Evolutionary conservation across 1,284 basidiomycete genomes (phyloP), one percentile per base, ranked within the genome.

Genomic region (Boletus smithii): DNA sequence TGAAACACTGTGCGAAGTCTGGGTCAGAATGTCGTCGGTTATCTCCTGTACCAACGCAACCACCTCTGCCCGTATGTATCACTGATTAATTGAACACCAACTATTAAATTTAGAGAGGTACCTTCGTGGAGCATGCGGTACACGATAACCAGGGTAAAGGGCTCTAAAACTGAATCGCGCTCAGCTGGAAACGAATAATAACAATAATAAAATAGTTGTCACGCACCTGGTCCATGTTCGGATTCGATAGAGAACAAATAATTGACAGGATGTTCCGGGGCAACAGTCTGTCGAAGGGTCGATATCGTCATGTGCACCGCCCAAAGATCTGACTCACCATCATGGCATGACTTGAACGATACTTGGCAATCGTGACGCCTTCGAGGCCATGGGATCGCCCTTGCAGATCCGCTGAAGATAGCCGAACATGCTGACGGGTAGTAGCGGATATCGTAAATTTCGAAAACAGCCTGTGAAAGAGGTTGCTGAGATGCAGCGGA

Each of bases 111-210:
- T 18, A 24, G 30, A 44, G 10, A 29, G 44, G 39, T 49, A 89
- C 88, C 88, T 76, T 91, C 85, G 14, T 80, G 79, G 27, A 91
- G 68, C 66, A 83, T 79, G 22, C 86, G 78, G 64, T 89, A 92
- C 42, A 70, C 74, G 44, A 92, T 80, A 18, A 73, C 68, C 23
- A 92, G 69, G 24, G 69, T 71, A 18, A 90, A 65, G 0, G 83
- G 72, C 38, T 86, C 84, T 41, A 74, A 70, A n/a, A 80, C 84
- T 85, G 45, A 27, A 37, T 24, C 20, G 8, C 32, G 22, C 17
- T 60, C 31, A 60, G 36, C 24, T 42, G 26, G 38, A 37, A 33
- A 18, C 26, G 46, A 33, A 37, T 29, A 9, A 27, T n/a, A 2
- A 18, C 6, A 8, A 30, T 26, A 17, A 16, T 10, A 29, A 23